Evolutionary conservation across 202 grass and related monocot genomes (phyloP).

Genomic region (Panicum hallii): DNA sequence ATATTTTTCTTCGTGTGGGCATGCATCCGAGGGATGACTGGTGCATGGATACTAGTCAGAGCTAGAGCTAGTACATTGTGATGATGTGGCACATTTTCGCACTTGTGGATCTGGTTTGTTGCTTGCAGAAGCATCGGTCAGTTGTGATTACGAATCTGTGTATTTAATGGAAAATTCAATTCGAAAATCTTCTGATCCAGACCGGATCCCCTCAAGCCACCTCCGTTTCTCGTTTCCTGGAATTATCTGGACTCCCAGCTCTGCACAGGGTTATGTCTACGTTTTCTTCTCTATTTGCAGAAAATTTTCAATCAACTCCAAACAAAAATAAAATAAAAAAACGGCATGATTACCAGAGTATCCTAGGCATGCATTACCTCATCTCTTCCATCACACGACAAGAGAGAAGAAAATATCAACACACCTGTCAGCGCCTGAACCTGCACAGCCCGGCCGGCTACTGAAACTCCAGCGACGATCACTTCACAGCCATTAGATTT

Average conservation of each 20-base stretch:
- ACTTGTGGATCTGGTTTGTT: constrained; percentile 5
- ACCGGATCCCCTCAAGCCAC: neutral
- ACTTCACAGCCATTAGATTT: neutral
- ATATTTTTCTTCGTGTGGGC: neutral
- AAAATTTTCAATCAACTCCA: neutral
- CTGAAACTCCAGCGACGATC: neutral
- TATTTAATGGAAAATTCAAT: neutral
- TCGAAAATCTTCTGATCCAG: neutral
- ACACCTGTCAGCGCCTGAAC: neutral
- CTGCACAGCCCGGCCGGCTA: neutral
- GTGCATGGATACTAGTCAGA: neutral
- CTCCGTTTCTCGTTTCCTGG: neutral
- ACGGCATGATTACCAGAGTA: neutral
- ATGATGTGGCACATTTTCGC: constrained; percentile 16
- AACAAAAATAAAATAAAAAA: neutral
- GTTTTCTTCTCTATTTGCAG: neutral
- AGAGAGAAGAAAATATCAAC: neutral
- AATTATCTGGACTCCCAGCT: neutral
- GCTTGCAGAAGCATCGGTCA: neutral
- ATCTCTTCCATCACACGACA: constrained; percentile 8
- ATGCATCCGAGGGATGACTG: neutral
- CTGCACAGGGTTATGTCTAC: neutral
- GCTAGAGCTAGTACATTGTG: neutral
- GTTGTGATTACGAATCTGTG: constrained; percentile 33
- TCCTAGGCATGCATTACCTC: neutral